Evolutionary conservation across 257 asterid genomes (phyloP).

Genomic region (Nicotiana otophora): DNA sequence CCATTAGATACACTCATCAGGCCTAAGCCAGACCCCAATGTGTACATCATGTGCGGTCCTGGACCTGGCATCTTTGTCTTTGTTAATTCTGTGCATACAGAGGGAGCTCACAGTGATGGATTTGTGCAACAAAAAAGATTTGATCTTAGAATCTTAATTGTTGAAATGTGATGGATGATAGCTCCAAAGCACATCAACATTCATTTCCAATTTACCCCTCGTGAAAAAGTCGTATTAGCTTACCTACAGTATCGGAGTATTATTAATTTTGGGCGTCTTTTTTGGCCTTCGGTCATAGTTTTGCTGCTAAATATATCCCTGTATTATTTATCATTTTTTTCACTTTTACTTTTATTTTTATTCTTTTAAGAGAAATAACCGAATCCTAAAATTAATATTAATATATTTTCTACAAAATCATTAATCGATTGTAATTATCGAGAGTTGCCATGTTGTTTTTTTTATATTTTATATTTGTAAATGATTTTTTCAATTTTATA

Average conservation of each 20-base stretch:
- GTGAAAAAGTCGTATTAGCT: not conserved
- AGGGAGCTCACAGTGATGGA: not conserved
- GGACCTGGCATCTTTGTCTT: constrained; percentile 78
- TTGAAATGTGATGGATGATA: not conserved
- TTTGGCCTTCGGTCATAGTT: not conserved
- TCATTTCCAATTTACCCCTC: not conserved
- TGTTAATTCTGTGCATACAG: not conserved
- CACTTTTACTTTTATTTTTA: too few relatives aligned
- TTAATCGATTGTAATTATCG: too few relatives aligned
- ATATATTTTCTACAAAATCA: too few relatives aligned
- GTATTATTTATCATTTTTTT: too few relatives aligned
- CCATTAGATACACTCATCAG: constrained; percentile 66
- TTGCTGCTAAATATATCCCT: too few relatives aligned
- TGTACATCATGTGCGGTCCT: constrained; percentile 93
- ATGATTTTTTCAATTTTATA: too few relatives aligned
- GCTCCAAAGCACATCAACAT: not conserved
- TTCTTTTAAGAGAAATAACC: too few relatives aligned
- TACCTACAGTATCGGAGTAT: not conserved
- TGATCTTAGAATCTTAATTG: not conserved
- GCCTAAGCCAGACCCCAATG: constrained; percentile 77
- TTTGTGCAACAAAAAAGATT: not conserved
- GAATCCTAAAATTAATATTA: too few relatives aligned
- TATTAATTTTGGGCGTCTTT: not conserved
- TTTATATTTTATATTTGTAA: too few relatives aligned
- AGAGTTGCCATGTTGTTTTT: too few relatives aligned